phyloP scores from a whole-genome alignment of 345 rosid species.

The Acer saccharum region DNA sequence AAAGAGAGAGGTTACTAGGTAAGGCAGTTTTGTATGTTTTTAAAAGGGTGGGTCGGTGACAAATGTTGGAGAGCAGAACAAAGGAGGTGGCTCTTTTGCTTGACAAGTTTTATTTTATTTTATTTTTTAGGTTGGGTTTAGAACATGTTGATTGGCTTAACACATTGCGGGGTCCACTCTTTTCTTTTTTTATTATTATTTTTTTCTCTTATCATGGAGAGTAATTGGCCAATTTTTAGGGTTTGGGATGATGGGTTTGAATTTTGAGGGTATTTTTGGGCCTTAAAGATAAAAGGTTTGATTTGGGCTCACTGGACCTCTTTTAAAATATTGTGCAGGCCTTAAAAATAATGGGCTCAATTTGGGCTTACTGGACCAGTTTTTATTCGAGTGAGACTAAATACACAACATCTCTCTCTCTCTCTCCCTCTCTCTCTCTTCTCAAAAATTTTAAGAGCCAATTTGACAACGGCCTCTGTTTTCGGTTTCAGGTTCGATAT shows the following conservation, averaged over 20 bases:
- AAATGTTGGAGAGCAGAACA: background rate
- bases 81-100: background rate
- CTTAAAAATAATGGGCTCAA: too few relatives aligned
- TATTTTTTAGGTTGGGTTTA: background rate
- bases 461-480: constrained; percentile 39
- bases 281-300: background rate
- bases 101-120: background rate
- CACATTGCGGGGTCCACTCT: too few relatives aligned
- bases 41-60: background rate
- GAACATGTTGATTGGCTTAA: background rate
- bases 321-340: too few relatives aligned
- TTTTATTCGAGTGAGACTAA: too few relatives aligned
- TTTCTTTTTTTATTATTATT: background rate
- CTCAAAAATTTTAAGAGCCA: constrained; percentile 53
- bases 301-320: too few relatives aligned
- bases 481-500: constrained; percentile 57
- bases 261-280: background rate
- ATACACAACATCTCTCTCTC: constrained; percentile 22
- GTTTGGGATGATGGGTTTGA: constrained; percentile 2
- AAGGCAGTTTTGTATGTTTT: background rate
- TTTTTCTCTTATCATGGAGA: background rate
- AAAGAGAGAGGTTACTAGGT: background rate
- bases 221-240: background rate
- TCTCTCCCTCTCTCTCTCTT: constrained; percentile 31
- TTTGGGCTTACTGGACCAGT: too few relatives aligned